Base-by-base conservation (phyloP, 2,329 filamentous ascomycete species). In the Geosmithia morbida region DNA sequence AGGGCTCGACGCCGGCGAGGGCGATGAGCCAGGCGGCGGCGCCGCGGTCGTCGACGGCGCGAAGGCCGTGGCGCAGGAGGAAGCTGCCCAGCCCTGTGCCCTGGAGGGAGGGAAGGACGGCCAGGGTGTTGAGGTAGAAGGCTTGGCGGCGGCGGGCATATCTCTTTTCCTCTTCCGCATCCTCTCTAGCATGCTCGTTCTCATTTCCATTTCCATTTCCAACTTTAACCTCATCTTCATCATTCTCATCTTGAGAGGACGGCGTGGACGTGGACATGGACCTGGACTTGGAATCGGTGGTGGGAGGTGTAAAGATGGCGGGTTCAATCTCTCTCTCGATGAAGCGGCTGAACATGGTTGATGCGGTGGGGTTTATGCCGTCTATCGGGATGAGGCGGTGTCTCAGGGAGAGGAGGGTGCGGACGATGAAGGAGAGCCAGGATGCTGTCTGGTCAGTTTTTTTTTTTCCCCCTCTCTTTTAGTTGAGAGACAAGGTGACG, bases 81-180 rank as follows among this genome's bases (percentile, higher is more conserved):
- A 57, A 26, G 20, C 50, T 53, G 11, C 63, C 64, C 10, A 63
- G 52, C 1, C 62, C 62, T 4, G 44, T 50, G 18, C 62, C 59
- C 48, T 66, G 63, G 1, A 51, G 46, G 6, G 45, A 46, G 1
- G 64, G 62, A 19, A 55, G 51, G 8, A 66, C 58, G n/a, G 53
- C 59, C 18, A 66, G 49, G 17, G 54, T 60, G 45, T 60, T 59
- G 10, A 66, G 56, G 49, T 66, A 66, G 59, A 58, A 63, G 14
- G 61, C 61, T 7, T 54, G 49, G 26, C 51, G 54, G 26, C 60
- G 60, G 26, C 55, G 54, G n/a, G n/a, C n/a, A n/a, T n/a, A n/a
- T n/a, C n/a, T n/a, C n/a, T n/a, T n/a, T n/a, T n/a, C n/a, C n/a
- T n/a, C n/a, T n/a, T n/a, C n/a, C n/a, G n/a, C n/a, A n/a, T n/a